Evolutionary conservation across 2,329 filamentous ascomycete species (phyloP), one percentile per base, ranked within the genome.

Genomic region (Fusarium nisikadoi): DNA sequence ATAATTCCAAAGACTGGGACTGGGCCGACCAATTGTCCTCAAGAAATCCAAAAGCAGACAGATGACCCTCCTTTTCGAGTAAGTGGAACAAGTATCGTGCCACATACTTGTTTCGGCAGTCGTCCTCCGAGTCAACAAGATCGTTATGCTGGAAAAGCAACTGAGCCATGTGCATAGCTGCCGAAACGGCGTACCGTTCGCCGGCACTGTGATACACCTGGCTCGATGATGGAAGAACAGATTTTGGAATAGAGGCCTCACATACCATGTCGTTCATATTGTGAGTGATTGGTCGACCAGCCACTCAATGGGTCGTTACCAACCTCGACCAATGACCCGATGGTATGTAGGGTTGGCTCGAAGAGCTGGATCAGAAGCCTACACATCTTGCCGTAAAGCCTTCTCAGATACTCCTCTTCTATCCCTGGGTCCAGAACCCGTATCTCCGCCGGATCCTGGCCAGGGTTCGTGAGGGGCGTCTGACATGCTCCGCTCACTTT

Each of bases 101-200:
- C 6, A 84, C 78, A 56, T 84, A 84, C 63, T 86, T 85, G 31
- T 81, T 82, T 8, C 81, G 77, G 52, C 79, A 82, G 62, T 86
- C 83, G 19, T 82, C 80, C 29, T 79, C 82, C 4, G 78, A 76
- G 1, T 64, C 58, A 5, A 84, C 73, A 1, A 80, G 70, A 43
- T 84, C 79, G 65, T 85, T 84, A 53, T 79, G 81, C 69, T 86
- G 82, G 58, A 83, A 83, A 14, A 78, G 23, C 6, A 85, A 75
- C 20, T 82, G 80, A 27, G 75, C 75, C 11, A 87, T 72, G 45
- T 87, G 81, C 68, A 84, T 78, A 9, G 84, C 79, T 6, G 83
- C 81, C 10, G 86, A 73, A 1, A 77, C 78, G 23, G 57, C 53
- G 43, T 81, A 83, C 77, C 83, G 85, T 12, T 80, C 79, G n/a